These are phyloP conservation scores for Epichloe sp. DNA, from an alignment of 2,329 filamentous ascomycete genomes.

Conservation along the genomic window DNA sequence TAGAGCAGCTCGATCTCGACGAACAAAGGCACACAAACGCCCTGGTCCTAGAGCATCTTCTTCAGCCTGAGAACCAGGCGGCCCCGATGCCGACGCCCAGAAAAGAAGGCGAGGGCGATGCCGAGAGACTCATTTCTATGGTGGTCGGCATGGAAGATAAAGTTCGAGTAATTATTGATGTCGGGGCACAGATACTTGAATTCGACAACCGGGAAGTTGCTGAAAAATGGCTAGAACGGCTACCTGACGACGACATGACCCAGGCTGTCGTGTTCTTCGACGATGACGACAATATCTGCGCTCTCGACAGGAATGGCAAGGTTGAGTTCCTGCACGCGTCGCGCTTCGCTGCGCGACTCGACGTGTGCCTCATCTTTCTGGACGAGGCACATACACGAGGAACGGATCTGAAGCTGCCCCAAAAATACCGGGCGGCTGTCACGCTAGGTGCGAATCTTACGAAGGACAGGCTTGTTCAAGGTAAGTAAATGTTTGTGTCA, in stretches of 20 bases:
- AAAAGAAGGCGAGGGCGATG: conserved; percentile 8
- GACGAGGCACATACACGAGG: conserved; percentile 61
- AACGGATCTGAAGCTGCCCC: conserved; percentile 51
- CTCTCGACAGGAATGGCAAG: conserved; percentile 34
- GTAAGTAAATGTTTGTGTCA: conserved; percentile 22
- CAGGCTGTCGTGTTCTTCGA: conserved; percentile 43
- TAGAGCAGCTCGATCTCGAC: conserved; percentile 41
- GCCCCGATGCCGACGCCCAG: neutral
- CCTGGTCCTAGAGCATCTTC: conserved; percentile 44
- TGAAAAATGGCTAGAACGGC: conserved; percentile 32
- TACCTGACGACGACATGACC: neutral
- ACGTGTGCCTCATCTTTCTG: conserved; percentile 51
- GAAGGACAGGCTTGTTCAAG: conserved; percentile 59
- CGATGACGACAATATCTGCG: conserved; percentile 38
- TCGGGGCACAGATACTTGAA: conserved; percentile 58
- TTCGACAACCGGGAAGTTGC: conserved; percentile 43
- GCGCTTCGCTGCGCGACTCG: conserved; percentile 40
- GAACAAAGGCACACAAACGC: conserved; percentile 54
- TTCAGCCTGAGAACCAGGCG: conserved; percentile 38
- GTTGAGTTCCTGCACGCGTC: conserved; percentile 42
- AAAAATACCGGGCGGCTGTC: conserved; percentile 47
- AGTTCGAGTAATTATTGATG: conserved; percentile 52
- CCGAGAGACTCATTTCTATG: conserved; percentile 28
- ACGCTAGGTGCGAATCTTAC: conserved; percentile 52
- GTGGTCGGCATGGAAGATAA: conserved; percentile 24